phyloP scores from a whole-genome alignment of 306 rosid genomes.

The Rosa lucieae region DNA sequence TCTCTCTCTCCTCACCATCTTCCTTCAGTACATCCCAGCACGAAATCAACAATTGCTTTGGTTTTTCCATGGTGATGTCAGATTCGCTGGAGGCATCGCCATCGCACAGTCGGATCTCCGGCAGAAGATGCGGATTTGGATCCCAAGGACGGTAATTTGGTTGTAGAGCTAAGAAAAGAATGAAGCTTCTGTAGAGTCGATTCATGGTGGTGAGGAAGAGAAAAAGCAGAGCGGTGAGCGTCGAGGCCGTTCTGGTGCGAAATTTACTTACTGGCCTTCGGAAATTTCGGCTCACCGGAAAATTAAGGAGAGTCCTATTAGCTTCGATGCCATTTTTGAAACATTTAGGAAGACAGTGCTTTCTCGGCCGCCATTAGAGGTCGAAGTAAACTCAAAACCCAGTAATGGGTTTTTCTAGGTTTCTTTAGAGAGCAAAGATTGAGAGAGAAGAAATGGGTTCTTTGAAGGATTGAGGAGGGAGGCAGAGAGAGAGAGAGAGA shows the following conservation, averaged over 20 bases:
- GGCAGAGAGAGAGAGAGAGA: neutral
- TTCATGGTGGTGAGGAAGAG: constrained; percentile 1
- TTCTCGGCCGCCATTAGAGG: too few species aligned
- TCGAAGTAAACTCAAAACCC: too few species aligned
- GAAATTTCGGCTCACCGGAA: constrained; percentile 67
- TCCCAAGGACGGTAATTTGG: constrained; percentile 30
- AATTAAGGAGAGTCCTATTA: constrained; percentile 82
- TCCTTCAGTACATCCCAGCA: too few species aligned
- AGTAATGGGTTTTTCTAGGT: too few species aligned
- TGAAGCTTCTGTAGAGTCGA: constrained; percentile 17
- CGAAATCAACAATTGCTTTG: too few species aligned
- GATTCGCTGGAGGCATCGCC: too few species aligned
- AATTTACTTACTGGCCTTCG: constrained; percentile 61
- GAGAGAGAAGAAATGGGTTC: too few species aligned
- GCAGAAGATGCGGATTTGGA: constrained; percentile 32
- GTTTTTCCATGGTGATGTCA: too few species aligned
- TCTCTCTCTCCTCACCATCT: too few species aligned
- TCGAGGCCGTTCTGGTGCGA: constrained; percentile 28
- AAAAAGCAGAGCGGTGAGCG: constrained; percentile 23
- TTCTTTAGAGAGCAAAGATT: too few species aligned
- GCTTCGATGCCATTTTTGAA: constrained; percentile 73
- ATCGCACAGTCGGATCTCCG: constrained; percentile 44
- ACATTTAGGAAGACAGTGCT: too few species aligned
- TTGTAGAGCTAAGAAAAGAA: neutral
- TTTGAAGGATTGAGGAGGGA: too few species aligned